Percentiles rank a stretch among this genome's conserved stretches.
Conservation (phyloP, 2,329 filamentous ascomycete genomes). For the Helotiales sp. region DNA sequence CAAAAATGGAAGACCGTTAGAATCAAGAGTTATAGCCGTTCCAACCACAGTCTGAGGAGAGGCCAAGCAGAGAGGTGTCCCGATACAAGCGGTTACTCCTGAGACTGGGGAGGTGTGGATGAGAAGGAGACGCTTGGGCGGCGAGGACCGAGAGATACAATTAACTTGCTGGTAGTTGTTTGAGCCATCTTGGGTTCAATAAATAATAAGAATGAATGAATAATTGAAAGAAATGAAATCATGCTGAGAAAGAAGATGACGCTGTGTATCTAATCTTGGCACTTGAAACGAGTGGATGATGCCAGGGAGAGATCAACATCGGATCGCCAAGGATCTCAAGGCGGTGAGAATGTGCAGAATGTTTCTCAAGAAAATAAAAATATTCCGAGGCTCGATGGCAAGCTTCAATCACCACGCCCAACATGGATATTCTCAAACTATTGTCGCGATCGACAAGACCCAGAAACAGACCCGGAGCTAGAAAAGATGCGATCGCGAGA, state of each 20-base stretch:
- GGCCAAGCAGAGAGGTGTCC: slow-evolving; percentile 3
- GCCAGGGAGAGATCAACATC: neutral
- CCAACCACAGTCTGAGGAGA: neutral
- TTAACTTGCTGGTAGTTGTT: slow-evolving; percentile 9
- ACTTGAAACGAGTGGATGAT: slow-evolving; percentile 10
- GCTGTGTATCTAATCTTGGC: neutral
- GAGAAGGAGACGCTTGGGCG: slow-evolving; percentile 2
- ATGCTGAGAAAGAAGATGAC: neutral
- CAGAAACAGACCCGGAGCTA: slow-evolving; percentile 42
- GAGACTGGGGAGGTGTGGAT: neutral
- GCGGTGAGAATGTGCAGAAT: slow-evolving; percentile 10
- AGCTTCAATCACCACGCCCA: slow-evolving; percentile 3
- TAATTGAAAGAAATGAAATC: neutral
- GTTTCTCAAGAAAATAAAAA: neutral
- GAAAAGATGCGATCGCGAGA: slow-evolving; percentile 46
- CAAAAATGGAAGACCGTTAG: neutral
- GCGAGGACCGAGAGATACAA: slow-evolving; percentile 3
- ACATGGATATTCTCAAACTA: slow-evolving; percentile 70
- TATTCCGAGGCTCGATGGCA: neutral
- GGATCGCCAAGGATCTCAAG: neutral
- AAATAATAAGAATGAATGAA: neutral
- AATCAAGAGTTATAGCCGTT: slow-evolving; percentile 4
- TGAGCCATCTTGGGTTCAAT: neutral
- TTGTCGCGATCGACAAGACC: slow-evolving; percentile 72
- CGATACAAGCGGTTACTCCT: neutral